phyloP scores from a whole-genome alignment of 441 rosid species.

The Theobroma grandiflorum region DNA sequence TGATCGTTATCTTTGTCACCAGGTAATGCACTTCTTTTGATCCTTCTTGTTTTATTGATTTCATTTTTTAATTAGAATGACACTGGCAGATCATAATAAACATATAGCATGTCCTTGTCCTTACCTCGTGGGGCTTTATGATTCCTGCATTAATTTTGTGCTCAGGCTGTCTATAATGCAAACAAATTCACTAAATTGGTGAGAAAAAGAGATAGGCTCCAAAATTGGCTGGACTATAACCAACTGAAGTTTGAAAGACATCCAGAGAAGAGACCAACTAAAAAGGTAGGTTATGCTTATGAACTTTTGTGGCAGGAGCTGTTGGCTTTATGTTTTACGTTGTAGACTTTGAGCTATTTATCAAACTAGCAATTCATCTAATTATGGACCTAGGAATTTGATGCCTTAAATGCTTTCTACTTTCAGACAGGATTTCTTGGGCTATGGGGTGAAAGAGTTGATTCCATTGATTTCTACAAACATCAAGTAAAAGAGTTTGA shows the following conservation, averaged over 20 bases:
- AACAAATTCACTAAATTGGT: constrained; percentile 77
- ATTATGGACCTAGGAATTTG: constrained; percentile 27
- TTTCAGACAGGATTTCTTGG: constrained; percentile 87
- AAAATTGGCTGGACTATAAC: constrained; percentile 89
- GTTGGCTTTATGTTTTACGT: background rate
- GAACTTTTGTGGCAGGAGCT: constrained; percentile 2
- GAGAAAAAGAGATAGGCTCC: constrained; percentile 79
- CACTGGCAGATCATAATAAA: constrained; percentile 1
- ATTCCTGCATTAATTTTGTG: constrained; percentile 12
- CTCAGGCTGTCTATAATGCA: constrained; percentile 90
- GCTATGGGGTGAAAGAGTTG: constrained; percentile 81
- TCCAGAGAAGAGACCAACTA: constrained; percentile 79
- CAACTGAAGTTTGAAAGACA: constrained; percentile 84
- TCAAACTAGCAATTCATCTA: background rate
- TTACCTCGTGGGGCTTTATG: background rate
- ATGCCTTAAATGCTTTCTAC: constrained; percentile 21
- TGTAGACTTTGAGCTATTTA: constrained; percentile 11
- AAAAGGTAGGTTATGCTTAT: constrained; percentile 54
- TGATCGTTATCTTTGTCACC: constrained; percentile 88
- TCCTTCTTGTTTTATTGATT: no score
- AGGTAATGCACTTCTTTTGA: constrained; percentile 49
- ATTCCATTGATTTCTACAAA: constrained; percentile 84
- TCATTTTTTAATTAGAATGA: background rate
- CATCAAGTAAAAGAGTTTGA: constrained; percentile 70
- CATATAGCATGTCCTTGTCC: background rate